A percentile compares a stretch with the other conserved stretches of the same genome.
These are phyloP conservation scores for Fraxinus nigra DNA, from an alignment of 305 asterid genomes.

Conservation along the genomic window DNA sequence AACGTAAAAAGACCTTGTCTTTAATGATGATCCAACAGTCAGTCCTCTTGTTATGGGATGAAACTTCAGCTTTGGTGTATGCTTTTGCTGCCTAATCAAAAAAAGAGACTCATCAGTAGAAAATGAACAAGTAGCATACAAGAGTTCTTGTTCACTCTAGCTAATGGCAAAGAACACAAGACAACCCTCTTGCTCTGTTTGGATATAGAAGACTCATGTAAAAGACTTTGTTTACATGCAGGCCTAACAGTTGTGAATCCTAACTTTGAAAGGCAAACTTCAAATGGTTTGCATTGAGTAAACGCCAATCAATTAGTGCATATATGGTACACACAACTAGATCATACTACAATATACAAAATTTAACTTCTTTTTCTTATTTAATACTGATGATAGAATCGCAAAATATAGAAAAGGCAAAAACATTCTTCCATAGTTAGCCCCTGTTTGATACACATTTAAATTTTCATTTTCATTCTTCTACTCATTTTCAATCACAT, in stretches of 20 bases:
- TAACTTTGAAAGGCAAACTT: not conserved
- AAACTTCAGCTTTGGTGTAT: slow-evolving; percentile 66
- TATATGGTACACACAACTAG: not conserved
- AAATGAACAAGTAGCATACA: not conserved
- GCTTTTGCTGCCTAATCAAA: slow-evolving; percentile 43
- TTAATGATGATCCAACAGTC: slow-evolving; percentile 98
- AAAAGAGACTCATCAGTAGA: not conserved
- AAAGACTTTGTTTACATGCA: not conserved
- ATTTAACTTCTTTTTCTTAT: no score
- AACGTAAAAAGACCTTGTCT: slow-evolving; percentile 55
- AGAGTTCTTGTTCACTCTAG: not conserved
- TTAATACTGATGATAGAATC: not conserved
- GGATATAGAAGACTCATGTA: not conserved
- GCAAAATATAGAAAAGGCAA: not conserved
- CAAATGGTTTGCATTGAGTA: not conserved
- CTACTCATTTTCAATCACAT: no score
- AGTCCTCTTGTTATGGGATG: slow-evolving; percentile 70
- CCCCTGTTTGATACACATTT: no score
- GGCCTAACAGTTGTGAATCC: not conserved
- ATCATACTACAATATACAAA: not conserved
- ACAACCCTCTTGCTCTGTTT: not conserved
- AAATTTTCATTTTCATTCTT: no score
- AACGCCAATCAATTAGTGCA: not conserved
- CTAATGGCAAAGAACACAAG: not conserved
- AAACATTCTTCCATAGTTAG: not conserved